Evolutionary conservation across 2,329 filamentous ascomycete genomes (phyloP).

Genomic region (Hansfordia pulvinata): DNA sequence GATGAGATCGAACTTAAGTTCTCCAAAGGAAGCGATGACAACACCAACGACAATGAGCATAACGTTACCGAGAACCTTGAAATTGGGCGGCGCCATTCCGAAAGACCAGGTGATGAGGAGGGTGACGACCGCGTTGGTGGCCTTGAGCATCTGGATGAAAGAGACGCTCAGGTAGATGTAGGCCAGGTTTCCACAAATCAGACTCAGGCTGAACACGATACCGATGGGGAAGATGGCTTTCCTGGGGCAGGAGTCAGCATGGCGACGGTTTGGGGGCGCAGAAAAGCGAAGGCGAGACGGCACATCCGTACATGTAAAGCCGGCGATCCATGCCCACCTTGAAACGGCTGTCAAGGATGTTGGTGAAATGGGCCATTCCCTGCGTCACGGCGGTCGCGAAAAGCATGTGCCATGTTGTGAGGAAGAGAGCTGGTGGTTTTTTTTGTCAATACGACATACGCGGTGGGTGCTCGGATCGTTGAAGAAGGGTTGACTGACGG

Average conservation of each 20-base stretch:
- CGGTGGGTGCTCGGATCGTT: not conserved
- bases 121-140: conserved; percentile 34
- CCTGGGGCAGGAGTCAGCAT: no score
- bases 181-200: conserved; percentile 54
- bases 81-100: conserved; percentile 32
- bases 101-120: conserved; percentile 51
- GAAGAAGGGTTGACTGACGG: conserved; percentile 21
- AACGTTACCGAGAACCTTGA: conserved; percentile 30
- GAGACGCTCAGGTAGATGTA: conserved; percentile 55
- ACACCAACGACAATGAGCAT: conserved; percentile 39
- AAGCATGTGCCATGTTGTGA: conserved; percentile 55
- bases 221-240: conserved; percentile 53
- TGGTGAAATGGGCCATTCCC: conserved; percentile 48
- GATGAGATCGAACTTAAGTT: conserved; percentile 53
- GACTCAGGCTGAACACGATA: conserved; percentile 49
- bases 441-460: no score
- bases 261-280: no score
- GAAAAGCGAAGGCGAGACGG: no score
- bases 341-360: conserved; percentile 48
- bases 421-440: conserved; percentile 37
- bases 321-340: conserved; percentile 45
- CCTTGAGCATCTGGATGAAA: conserved; percentile 60
- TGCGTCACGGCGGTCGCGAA: conserved; percentile 56
- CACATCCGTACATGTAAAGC: conserved; percentile 36
- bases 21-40: conserved; percentile 40